These are phyloP conservation scores for Fusarium caatingaense DNA, from an alignment of 2,329 filamentous ascomycete species.

Conservation along the genomic window DNA sequence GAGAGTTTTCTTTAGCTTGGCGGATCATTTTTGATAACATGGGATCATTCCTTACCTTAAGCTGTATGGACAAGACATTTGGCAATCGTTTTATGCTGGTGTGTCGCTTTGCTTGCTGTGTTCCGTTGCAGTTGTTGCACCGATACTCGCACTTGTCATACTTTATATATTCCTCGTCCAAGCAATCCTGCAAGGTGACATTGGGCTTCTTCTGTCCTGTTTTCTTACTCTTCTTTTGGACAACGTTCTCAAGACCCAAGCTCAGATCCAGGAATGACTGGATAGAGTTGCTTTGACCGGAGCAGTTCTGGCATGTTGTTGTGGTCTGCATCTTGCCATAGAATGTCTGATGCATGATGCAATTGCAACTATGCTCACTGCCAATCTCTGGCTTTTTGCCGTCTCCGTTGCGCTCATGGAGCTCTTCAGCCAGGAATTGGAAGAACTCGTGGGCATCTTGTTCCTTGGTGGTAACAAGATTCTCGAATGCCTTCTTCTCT, in stretches of 20 bases:
- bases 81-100: constrained; percentile 86
- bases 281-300: constrained; percentile 82
- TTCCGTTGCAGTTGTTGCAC: constrained; percentile 81
- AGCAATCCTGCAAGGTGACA: constrained; percentile 74
- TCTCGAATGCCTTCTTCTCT: constrained; percentile 76
- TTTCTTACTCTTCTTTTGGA: constrained; percentile 73
- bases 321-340: constrained; percentile 92
- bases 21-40: not conserved
- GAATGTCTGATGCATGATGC: constrained; percentile 94
- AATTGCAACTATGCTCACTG: constrained; percentile 78
- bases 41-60: constrained; percentile 73
- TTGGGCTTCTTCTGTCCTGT: constrained; percentile 58
- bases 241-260: constrained; percentile 81
- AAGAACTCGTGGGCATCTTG: constrained; percentile 98
- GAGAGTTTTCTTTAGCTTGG: constrained; percentile 9
- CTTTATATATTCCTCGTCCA: constrained; percentile 87
- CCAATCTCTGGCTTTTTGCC: constrained; percentile 70
- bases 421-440: constrained; percentile 91
- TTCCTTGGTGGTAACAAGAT: constrained; percentile 89
- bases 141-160: constrained; percentile 90
- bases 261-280: constrained; percentile 94
- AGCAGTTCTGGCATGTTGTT: constrained; percentile 90
- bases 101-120: constrained; percentile 84
- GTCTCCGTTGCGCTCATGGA: constrained; percentile 85
- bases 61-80: constrained; percentile 89